Base-by-base conservation (phyloP, 768 basidiomycete genomes). In the Tulasnella sp. region DNA sequence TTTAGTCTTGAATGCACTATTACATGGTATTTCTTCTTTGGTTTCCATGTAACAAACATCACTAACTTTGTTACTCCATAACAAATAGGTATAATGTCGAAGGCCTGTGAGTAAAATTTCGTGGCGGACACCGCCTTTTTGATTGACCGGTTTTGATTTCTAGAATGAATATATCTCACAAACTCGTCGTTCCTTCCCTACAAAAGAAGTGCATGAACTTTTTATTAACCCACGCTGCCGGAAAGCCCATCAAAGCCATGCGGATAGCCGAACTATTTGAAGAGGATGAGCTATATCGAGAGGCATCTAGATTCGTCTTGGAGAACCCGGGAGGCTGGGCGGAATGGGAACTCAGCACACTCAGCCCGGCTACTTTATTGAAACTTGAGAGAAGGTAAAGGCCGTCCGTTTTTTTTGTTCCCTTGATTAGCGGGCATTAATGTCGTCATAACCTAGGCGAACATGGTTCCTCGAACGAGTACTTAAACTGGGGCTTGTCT, bases 381-480 rank as follows among this genome's bases (percentile, higher is more conserved):
- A 93, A 91, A 61, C 75, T 96, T 22, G 90, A 93, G 65, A 88
- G 87, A 64, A 71, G 87, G 84, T 77, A 52, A 37, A 4, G 10
- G 19, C 43, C 25, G 16, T 4, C 39, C 33, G 3, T 48, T 45
- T 54, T 37, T 12, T 19, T 34, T 20, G 32, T 29, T 25, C 28
- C 28, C 34, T 34, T 28, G 13, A 24, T 13, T 39, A 20, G 27
- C 34, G n/a, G n/a, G n/a, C n/a, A n/a, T n/a, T n/a, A n/a, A n/a
- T n/a, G n/a, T n/a, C n/a, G 15, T 1, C 6, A 10, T 6, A 19
- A 16, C 8, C 5, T 57, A 88, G 89, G 31, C 76, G 92, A 52
- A 92, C 81, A 48, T 95, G 91, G 91, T 95, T 95, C 67, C 74
- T 95, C 16, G 92, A 96, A 63, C 78, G 92, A 16, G 83, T 96